Evolutionary conservation across 345 rosid species (phyloP), one percentile per base, ranked within the genome.

Genomic region (Ricinus communis): DNA sequence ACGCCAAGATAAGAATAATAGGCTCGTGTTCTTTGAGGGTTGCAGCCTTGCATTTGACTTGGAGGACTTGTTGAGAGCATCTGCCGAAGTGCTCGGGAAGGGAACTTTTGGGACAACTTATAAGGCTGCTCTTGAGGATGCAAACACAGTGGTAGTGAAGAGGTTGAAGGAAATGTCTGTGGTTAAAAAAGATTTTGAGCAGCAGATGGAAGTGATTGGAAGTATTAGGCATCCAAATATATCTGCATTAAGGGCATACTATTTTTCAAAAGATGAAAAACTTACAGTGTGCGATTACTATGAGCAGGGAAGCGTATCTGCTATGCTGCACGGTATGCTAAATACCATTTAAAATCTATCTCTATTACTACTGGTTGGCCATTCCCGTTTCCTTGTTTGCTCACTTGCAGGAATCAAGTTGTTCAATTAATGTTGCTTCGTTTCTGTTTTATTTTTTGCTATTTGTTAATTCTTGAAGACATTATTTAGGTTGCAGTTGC

Each of bases 71-170:
- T 58, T 77, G 59, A 69, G 81, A 55, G 81, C 81, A 18, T 77
- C 81, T 25, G 81, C 81, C 9, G 81, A 73, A 68, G 76, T 77
- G 11, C 77, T 77, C 15, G 81, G 81, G 16, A 77, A 73, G 71
- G 81, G 81, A 57, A 73, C 71, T 9, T 72, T 68, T 25, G 81
- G 81, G 8, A 64, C 71, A 16, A 74, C 81, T 47, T 77, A 77
- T 21, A 77, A 69, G 77, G 81, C 81, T 14, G 81, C 81, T 0
- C 71, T 77, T 30, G 81, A 77, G 66, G 81, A 77, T 30, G 54
- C 75, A 65, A 68, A 55, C 67, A 77, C 81, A 0, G 63, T 77
- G 31, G 81, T 41, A 22, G 81, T 77, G 54, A 77, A 77, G 74
- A 73, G 81, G 50, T 68, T 77, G 77, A 77, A 73, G 71, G 81